Conservation (phyloP, 495 filamentous ascomycete genomes). For the Aspergillus campestris region DNA sequence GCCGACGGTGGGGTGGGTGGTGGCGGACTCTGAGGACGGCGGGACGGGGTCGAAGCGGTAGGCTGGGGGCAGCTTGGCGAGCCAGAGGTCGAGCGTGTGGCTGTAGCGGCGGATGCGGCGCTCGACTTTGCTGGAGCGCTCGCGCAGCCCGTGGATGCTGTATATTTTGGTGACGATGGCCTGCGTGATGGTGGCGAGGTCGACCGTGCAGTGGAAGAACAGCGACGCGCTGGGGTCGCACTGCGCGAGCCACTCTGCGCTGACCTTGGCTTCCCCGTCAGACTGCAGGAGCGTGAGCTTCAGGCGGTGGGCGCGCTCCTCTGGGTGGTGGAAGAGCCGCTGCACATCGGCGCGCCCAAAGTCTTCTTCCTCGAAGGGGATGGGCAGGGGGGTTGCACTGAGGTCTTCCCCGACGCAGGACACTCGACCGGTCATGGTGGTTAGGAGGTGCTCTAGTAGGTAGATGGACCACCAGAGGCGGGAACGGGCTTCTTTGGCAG, state of each 20-base stretch:
- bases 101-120: conserved; percentile 38
- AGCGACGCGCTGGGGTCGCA: conserved; percentile 29
- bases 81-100: conserved; percentile 43
- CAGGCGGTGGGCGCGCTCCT: conserved; percentile 16
- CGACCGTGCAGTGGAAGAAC: conserved; percentile 38
- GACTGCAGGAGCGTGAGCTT: conserved; percentile 25
- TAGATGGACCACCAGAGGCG: conserved; percentile 61
- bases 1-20: conserved; percentile 2
- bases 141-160: conserved; percentile 41
- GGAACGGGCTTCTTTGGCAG: conserved; percentile 48
- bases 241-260: conserved; percentile 15
- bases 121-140: conserved; percentile 44
- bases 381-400: conserved; percentile 45
- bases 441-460: conserved; percentile 48
- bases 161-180: conserved; percentile 47
- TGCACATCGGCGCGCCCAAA: conserved; percentile 15
- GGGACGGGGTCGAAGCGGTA: conserved; percentile 36
- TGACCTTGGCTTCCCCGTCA: conserved; percentile 7
- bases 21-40: conserved; percentile 1
- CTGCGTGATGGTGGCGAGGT: conserved; percentile 43
- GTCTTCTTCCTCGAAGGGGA: conserved; percentile 46
- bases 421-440: conserved; percentile 53
- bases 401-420: conserved; percentile 44
- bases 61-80: conserved; percentile 30
- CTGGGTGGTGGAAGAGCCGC: conserved; percentile 15